phyloP scores from a whole-genome alignment of 768 basidiomycete species.

The Lactarius deliciosus region DNA sequence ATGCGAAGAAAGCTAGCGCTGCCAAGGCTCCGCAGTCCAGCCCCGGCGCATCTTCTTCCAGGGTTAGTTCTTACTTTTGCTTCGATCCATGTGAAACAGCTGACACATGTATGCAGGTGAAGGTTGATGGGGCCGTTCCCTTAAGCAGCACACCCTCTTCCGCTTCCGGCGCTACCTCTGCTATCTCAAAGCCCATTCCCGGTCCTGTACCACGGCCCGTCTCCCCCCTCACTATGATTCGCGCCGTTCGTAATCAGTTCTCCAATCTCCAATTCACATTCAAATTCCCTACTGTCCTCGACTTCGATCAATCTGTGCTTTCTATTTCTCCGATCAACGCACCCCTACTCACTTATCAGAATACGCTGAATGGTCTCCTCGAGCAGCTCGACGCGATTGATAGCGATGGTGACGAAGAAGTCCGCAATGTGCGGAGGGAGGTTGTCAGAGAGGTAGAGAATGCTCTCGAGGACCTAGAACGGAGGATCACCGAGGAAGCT shows the following conservation, averaged over 20 bases:
- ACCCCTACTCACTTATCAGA: conserved; percentile 57
- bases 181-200: not conserved
- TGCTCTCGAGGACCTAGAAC: conserved; percentile 56
- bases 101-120: conserved; percentile 9
- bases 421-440: conserved; percentile 52
- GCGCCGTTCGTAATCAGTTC: conserved; percentile 15
- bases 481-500: conserved; percentile 5
- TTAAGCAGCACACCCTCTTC: not conserved
- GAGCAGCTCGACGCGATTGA: conserved; percentile 66
- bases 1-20: conserved; percentile 4
- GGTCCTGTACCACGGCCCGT: not conserved
- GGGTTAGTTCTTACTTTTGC: not conserved
- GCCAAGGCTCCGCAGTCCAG: conserved; percentile 2
- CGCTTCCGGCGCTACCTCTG: not conserved
- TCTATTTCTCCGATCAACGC: conserved; percentile 62
- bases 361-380: conserved; percentile 60
- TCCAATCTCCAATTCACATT: conserved; percentile 16
- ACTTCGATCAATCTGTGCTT: conserved; percentile 38
- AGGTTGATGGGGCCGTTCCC: not conserved
- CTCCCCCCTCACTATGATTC: conserved; percentile 20
- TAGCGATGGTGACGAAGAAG: conserved; percentile 54
- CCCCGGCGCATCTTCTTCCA: conserved; percentile 14
- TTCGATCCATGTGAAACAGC: not conserved
- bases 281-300: conserved; percentile 17
- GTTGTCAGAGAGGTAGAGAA: conserved; percentile 59